Percentiles rank a stretch among this genome's conserved stretches.
Evolutionary conservation across 768 basidiomycete genomes (phyloP).

Genomic region (Russula emetica): DNA sequence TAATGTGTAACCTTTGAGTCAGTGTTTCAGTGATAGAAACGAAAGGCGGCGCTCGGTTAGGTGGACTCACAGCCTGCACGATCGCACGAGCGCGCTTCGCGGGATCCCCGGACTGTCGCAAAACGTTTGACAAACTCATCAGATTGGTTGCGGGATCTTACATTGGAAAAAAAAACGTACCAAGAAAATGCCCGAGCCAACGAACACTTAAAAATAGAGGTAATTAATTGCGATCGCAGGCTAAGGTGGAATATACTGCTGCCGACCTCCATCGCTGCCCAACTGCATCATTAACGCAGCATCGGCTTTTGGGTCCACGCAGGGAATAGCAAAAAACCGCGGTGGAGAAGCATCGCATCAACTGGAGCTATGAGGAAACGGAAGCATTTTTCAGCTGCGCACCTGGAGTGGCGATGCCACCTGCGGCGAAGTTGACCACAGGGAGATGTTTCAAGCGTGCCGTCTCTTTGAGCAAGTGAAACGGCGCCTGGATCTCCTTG

Average conservation of each 20-base stretch:
- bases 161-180: slow-evolving; percentile 42
- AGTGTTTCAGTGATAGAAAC: slow-evolving; percentile 21
- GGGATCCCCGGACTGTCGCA: slow-evolving; percentile 77
- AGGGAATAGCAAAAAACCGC: slow-evolving; percentile 20
- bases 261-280: slow-evolving; percentile 89
- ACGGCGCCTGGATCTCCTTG: slow-evolving; percentile 89
- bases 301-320: slow-evolving; percentile 56
- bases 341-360: slow-evolving; percentile 1
- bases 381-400: slow-evolving; percentile 23
- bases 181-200: slow-evolving; percentile 96
- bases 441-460: slow-evolving; percentile 90
- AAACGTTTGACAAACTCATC: neutral
- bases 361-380: slow-evolving; percentile 5
- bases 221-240: slow-evolving; percentile 7
- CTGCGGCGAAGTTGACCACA: slow-evolving; percentile 96
- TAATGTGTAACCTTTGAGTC: slow-evolving; percentile 76
- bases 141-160: neutral
- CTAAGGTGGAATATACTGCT: slow-evolving; percentile 2
- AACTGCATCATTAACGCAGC: slow-evolving; percentile 99
- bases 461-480: slow-evolving; percentile 92
- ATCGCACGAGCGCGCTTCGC: slow-evolving; percentile 92
- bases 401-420: slow-evolving; percentile 91
- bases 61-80: slow-evolving; percentile 80
- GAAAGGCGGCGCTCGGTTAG: neutral
- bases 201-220: slow-evolving; percentile 67